Evolutionary conservation across 1,284 basidiomycete genomes (phyloP).

Genomic region (Schizophyllum commune): DNA sequence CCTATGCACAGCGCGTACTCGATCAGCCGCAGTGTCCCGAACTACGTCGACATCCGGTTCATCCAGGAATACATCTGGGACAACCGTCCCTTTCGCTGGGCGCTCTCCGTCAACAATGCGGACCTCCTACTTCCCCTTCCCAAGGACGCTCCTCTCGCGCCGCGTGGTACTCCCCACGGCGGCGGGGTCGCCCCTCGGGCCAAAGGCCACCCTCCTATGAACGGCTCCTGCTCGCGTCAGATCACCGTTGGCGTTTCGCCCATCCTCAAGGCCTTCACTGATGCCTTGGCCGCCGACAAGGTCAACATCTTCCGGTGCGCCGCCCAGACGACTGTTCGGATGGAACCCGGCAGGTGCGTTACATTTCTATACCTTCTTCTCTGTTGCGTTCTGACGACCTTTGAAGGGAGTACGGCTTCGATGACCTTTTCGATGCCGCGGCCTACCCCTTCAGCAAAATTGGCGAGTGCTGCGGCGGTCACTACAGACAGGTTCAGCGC

Average conservation of each 20-base stretch:
- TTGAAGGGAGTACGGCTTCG: not conserved
- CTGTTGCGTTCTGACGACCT: not conserved
- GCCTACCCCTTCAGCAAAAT: not conserved
- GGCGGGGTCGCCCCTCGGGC: not conserved
- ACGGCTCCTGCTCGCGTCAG: not conserved
- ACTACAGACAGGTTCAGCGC: not conserved
- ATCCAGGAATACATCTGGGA: not conserved
- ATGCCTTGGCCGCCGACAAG: not conserved
- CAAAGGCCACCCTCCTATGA: not conserved
- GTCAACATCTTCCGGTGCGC: not conserved
- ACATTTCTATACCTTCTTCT: not conserved
- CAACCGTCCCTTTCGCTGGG: too few species aligned
- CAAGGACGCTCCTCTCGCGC: not conserved
- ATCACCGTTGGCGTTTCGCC: not conserved
- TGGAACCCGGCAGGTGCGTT: not conserved
- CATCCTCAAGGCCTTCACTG: not conserved
- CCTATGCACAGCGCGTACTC: not conserved
- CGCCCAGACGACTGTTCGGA: not conserved
- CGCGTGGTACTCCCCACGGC: not conserved
- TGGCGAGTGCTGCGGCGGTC: not conserved
- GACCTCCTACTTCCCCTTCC: not conserved
- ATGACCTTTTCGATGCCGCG: not conserved
- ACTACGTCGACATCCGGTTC: not conserved
- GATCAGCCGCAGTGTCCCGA: not conserved
- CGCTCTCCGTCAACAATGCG: too few species aligned